Evolutionary conservation across 1,284 basidiomycete species (phyloP), one percentile per base, ranked within the genome.

Genomic region (Nidula niveotomentosa): DNA sequence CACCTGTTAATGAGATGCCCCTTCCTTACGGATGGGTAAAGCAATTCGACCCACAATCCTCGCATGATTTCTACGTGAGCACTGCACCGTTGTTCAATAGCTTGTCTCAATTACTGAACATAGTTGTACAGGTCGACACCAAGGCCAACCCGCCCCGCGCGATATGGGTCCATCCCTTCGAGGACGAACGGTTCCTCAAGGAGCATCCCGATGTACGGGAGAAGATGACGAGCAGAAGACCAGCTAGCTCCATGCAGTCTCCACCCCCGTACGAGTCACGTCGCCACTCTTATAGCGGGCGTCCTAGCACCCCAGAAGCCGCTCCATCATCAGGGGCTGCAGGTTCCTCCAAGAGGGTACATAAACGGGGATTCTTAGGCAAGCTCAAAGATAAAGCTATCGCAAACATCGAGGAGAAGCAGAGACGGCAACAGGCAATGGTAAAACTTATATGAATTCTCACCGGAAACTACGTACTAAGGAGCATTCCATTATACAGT

Each of bases 151-250:
- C 88, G n/a, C 81, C 86, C 6, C 79, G 88, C 2, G 76, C 84
- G 0, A 88, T 83, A 58, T 90, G 88, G 88, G 75, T 78, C 2
- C 86, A 90, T 62, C 88, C 88, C 1, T 83, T 81, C 57, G 83
- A 90, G 53, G 86, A 89, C 62, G 80, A 84, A 52, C 76, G 81
- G 54, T 90, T 78, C 66, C 71, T 88, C 30, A 62, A 56, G 13
- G 79, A 82, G 54, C 80, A 88, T 60, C 84, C 86, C 10, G 78
- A 81, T 10, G 60, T 74, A 9, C 67, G 68, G 49, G 71, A 78
- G 53, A 76, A 75, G 60, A 60, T 75, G 5, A 62, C 61, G 36
- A 55, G 46, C 8, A 60, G 47, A 17, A 59, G 17, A 49, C 57
- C 23, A 47, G 55, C 48, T 56, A 61, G 13, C 18, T 64, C 37